phyloP scores from a whole-genome alignment of 352 stramenopile genomes.

The Pythium graminicola region DNA sequence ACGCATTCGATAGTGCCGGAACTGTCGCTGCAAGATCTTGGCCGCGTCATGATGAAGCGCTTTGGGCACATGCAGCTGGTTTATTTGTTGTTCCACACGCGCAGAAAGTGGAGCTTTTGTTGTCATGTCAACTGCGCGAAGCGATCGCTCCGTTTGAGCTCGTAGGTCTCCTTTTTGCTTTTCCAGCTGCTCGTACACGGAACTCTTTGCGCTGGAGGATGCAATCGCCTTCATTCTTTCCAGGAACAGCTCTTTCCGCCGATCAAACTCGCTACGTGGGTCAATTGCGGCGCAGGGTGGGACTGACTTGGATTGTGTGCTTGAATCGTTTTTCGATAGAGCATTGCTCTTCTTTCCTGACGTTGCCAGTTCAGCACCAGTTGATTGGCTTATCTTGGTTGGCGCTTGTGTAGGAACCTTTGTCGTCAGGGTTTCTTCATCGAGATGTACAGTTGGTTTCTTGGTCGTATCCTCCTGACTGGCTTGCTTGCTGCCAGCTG shows the following conservation, averaged over 20 bases:
- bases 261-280: constrained; percentile 45
- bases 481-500: background rate
- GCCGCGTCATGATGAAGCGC: constrained; percentile 38
- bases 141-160: background rate
- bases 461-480: background rate
- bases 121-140: constrained; percentile 4
- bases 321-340: background rate
- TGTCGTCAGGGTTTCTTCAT: constrained; percentile 30
- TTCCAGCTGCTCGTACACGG: constrained; percentile 69
- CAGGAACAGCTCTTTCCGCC: constrained; percentile 60
- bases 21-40: constrained; percentile 18
- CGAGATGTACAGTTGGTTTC: constrained; percentile 22
- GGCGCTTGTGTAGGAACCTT: no score
- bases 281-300: background rate
- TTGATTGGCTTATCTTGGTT: background rate
- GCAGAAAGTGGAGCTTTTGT: constrained; percentile 3
- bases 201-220: constrained; percentile 50
- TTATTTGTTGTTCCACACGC: constrained; percentile 16
- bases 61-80: constrained; percentile 28
- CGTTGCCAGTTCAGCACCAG: background rate
- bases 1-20: constrained; percentile 15
- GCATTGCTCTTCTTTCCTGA: background rate
- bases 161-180: constrained; percentile 35
- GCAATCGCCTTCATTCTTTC: constrained; percentile 74
- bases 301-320: background rate